Conservation (phyloP, 1,284 basidiomycete genomes). For the Rhodotorula mucilaginosa region DNA sequence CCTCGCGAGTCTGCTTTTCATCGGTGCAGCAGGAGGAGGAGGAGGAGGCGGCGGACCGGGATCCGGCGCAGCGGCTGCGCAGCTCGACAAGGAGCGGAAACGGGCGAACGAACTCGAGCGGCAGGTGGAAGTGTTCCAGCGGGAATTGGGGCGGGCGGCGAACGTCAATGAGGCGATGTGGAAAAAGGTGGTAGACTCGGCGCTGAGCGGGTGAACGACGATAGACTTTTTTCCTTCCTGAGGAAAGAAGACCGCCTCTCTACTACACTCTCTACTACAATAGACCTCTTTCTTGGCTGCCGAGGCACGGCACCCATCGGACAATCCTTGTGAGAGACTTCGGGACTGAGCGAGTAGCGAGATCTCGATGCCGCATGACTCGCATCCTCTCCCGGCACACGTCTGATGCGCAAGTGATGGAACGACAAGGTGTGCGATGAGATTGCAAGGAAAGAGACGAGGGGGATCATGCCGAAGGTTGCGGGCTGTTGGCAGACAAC, state of each 20-base stretch:
- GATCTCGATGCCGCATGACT: too few species aligned
- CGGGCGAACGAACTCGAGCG: constrained; percentile 28
- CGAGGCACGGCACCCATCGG: too few species aligned
- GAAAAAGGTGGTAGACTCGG: constrained; percentile 39
- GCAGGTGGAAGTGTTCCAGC: constrained; percentile 32
- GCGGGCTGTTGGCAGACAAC: background rate
- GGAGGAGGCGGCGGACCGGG: background rate
- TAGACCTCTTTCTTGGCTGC: too few species aligned
- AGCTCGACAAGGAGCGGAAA: constrained; percentile 11
- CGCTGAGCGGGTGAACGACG: constrained; percentile 12
- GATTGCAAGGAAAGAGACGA: background rate
- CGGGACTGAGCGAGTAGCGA: too few species aligned
- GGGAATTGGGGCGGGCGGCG: constrained; percentile 34
- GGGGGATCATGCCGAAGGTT: background rate
- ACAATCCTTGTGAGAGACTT: too few species aligned
- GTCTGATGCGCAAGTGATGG: too few species aligned
- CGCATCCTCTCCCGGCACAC: too few species aligned
- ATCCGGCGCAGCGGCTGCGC: background rate
- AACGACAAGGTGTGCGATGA: background rate
- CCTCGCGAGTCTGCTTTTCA: background rate
- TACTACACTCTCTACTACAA: too few species aligned
- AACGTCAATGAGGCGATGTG: constrained; percentile 42
- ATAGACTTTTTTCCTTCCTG: background rate
- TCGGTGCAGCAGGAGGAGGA: background rate
- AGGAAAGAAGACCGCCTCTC: too few species aligned